Conservation (phyloP, 371 early-diverging fungal species). For the Paraphysoderma sedebokerense region DNA sequence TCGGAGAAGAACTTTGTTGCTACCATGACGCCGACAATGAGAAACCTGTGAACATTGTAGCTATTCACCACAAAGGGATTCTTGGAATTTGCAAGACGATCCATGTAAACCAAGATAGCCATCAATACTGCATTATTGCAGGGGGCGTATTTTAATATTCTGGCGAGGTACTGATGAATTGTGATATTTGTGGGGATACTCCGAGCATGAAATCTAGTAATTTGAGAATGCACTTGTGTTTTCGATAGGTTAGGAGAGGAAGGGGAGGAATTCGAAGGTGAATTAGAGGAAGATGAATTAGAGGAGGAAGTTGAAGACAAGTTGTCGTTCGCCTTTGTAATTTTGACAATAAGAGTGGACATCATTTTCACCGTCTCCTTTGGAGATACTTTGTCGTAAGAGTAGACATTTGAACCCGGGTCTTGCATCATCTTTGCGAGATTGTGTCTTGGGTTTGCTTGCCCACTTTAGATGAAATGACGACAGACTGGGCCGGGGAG, state of each 20-base stretch:
- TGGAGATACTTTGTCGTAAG: no score
- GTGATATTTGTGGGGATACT: slow-evolving; percentile 53
- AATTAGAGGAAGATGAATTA: slow-evolving; percentile 40
- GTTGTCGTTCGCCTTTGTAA: slow-evolving; percentile 31
- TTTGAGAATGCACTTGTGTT: no score
- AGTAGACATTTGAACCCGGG: no score
- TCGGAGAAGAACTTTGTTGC: slow-evolving; percentile 73
- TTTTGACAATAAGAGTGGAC: slow-evolving; percentile 32
- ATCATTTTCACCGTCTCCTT: slow-evolving; percentile 47
- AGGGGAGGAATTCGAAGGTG: slow-evolving; percentile 31
- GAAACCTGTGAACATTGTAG: slow-evolving; percentile 60
- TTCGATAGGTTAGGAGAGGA: no score
- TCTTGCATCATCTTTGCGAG: no score
- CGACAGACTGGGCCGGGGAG: no score
- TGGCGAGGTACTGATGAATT: slow-evolving; percentile 38
- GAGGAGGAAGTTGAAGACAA: slow-evolving; percentile 12
- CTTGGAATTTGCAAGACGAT: slow-evolving; percentile 40
- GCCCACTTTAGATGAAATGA: no score
- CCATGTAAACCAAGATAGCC: slow-evolving; percentile 63
- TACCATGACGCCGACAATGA: slow-evolving; percentile 60
- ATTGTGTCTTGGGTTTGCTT: no score
- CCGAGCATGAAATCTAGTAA: slow-evolving; percentile 63
- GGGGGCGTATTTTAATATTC: slow-evolving; percentile 58
- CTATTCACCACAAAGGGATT: slow-evolving; percentile 35
- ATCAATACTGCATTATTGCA: slow-evolving; percentile 57